phyloP scores from a whole-genome alignment of 768 basidiomycete genomes.

The Phallus indusiatus region DNA sequence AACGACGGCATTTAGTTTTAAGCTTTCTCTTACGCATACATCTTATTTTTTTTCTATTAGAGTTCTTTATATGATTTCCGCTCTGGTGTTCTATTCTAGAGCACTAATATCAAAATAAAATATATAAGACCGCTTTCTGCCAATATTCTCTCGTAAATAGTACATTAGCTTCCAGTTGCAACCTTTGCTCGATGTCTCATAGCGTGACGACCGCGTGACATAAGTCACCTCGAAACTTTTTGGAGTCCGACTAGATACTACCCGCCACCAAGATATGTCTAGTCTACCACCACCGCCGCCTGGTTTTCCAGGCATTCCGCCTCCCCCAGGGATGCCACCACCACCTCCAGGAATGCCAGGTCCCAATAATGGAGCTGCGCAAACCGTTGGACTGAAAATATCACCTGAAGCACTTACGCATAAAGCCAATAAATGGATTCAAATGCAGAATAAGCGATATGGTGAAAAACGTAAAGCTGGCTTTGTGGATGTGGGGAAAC shows the following conservation, averaged over 20 bases:
- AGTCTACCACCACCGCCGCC: constrained; percentile 24
- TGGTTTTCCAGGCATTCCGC: constrained; percentile 23
- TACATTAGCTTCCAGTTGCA: no score
- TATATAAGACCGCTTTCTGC: no score
- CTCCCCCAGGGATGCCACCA: constrained; percentile 20
- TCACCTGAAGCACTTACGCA: constrained; percentile 67
- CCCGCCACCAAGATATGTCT: constrained; percentile 4
- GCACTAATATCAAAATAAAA: no score
- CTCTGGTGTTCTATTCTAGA: no score
- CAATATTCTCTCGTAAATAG: no score
- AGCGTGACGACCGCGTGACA: not conserved
- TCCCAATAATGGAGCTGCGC: not conserved
- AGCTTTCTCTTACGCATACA: no score
- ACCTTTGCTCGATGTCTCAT: no score
- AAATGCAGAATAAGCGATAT: constrained; percentile 88
- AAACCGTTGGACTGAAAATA: constrained; percentile 23
- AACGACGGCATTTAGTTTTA: no score
- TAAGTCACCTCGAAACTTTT: not conserved
- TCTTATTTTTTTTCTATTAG: no score
- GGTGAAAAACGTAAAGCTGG: constrained; percentile 87
- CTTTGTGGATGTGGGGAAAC: constrained; percentile 87
- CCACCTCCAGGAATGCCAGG: constrained; percentile 23
- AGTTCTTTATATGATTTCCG: no score
- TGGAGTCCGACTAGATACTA: constrained; percentile 3
- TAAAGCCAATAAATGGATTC: constrained; percentile 94